Evolutionary conservation across 257 asterid genomes (phyloP).

Genomic region (Solanum rostratum): DNA sequence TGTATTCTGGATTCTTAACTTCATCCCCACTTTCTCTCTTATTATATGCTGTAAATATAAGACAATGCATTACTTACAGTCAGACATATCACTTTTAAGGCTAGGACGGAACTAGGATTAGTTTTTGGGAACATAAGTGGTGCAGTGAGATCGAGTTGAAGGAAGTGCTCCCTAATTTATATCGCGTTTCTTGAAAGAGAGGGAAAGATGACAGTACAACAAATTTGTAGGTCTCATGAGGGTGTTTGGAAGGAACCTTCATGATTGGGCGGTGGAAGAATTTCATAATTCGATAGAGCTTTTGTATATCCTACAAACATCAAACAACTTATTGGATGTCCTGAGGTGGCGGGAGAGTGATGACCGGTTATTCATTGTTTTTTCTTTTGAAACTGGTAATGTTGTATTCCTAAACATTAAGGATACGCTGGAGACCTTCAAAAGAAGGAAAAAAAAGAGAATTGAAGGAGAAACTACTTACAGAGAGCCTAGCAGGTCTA

Average conservation of each 20-base stretch:
- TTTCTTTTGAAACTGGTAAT: no score
- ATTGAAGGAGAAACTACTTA: no score
- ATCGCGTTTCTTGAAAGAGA: background rate
- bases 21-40: background rate
- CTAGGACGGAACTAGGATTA: background rate
- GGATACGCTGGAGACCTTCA: no score
- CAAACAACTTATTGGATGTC: background rate
- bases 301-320: background rate
- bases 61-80: background rate
- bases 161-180: background rate
- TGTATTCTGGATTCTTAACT: background rate
- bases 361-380: background rate
- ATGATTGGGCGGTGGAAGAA: background rate
- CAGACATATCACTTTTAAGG: background rate
- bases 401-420: no score
- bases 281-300: background rate
- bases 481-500: no score
- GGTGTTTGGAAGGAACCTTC: background rate
- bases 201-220: background rate
- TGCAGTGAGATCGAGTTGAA: background rate
- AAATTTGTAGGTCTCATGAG: background rate
- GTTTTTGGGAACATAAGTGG: background rate
- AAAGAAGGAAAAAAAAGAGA: no score
- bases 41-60: background rate
- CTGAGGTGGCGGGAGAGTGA: background rate